Base-by-base conservation (phyloP, 495 filamentous ascomycete species). In the Podospora anserina region DNA sequence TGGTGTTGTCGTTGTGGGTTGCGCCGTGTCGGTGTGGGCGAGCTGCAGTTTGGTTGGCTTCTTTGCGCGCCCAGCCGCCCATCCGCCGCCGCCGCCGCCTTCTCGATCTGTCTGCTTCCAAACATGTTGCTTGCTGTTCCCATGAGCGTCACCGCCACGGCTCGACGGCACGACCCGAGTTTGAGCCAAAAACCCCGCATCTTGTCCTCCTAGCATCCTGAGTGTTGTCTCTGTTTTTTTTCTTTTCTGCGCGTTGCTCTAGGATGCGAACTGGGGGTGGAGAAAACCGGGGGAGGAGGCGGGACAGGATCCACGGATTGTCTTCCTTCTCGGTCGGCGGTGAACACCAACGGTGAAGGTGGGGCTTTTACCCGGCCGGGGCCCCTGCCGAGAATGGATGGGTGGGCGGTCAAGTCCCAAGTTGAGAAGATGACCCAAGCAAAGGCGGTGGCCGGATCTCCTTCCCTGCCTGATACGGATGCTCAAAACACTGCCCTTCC, bases 381-480 rank as follows among this genome's bases (percentile, higher is more conserved):
- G 39, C 39, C 39, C 39, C 39, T 49, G 39, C 7, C 39, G 39
- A 16, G 39, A 49, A 49, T 49, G 39, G 39, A 49, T 13, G 61
- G 19, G 61, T 32, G 61, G 30, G 61, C 61, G 61, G 61, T 63
- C 61, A 63, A 19, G 30, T 32, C 15, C 39, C 39, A 49, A 49
- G 39, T 49, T 49, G 9, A 18, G 55, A 58, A 58, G 23, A 56
- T 13, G 3, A 32, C 30, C 61, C 61, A 63, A 63, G 61, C 30
- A 63, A 49, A 63, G 61, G 61, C 61, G 61, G 61, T 63, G 61
- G 61, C 32, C 30, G 23, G 61, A 49, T 13, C n/a, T 49, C 39
- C 39, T 49, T 49, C 39, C 39, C 9, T 13, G 2, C 39, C 39
- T 9, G 0, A 49, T 16, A 49, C 39, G 3, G 39, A 49, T 16